Percentiles rank a stretch among this genome's conserved stretches.
Evolutionary conservation across 2,329 filamentous ascomycete genomes (phyloP).

Genomic region (Stylonectria norvegica): DNA sequence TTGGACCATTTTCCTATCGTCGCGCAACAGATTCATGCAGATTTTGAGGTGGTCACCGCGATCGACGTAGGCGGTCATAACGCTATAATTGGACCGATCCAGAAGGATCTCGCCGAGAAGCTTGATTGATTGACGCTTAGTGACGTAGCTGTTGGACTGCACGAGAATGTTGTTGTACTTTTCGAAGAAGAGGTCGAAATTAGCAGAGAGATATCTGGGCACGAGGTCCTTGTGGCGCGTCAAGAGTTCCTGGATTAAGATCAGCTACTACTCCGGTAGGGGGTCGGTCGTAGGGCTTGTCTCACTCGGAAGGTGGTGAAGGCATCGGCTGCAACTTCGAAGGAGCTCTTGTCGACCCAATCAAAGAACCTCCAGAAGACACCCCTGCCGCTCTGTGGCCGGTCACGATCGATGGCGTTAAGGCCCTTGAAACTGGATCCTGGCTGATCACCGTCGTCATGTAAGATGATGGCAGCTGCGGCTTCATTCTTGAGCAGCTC

Average conservation of each 20-base stretch:
- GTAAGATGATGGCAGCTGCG: constrained; percentile 85
- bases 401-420: constrained; percentile 70
- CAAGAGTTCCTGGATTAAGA: constrained; percentile 67
- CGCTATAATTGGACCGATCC: constrained; percentile 92
- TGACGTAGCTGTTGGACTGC: constrained; percentile 93
- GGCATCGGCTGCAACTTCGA: constrained; percentile 94
- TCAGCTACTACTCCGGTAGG: constrained; percentile 8
- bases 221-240: constrained; percentile 93
- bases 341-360: constrained; percentile 95
- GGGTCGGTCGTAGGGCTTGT: neutral
- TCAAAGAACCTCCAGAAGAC: constrained; percentile 97
- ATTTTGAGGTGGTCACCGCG: constrained; percentile 94
- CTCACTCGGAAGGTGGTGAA: constrained; percentile 93
- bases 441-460: constrained; percentile 75
- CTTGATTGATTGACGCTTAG: constrained; percentile 97
- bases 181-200: constrained; percentile 91
- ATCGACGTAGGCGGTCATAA: constrained; percentile 97
- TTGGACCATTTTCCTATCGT: constrained; percentile 98
- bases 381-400: constrained; percentile 72
- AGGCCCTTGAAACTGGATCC: constrained; percentile 74
- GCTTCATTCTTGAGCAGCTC: constrained; percentile 89
- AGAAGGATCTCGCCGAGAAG: constrained; percentile 90
- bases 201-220: constrained; percentile 79
- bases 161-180: constrained; percentile 85
- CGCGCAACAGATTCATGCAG: constrained; percentile 93